A percentile compares a stretch with the other conserved stretches of the same genome.
phyloP scores from a whole-genome alignment of 2,329 filamentous ascomycete species.

The Phoma sp. region DNA sequence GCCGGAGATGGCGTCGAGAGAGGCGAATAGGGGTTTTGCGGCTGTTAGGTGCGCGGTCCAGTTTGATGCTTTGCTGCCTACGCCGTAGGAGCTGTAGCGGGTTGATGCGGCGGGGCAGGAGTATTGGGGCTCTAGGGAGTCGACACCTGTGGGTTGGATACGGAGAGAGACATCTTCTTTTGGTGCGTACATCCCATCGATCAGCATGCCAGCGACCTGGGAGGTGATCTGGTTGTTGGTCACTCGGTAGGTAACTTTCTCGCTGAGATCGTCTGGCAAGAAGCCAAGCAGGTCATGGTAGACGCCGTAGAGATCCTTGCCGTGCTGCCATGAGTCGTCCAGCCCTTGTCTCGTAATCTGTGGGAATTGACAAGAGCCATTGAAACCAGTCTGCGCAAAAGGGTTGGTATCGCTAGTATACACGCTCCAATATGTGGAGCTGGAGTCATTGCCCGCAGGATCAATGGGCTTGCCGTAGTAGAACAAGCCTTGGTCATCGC shows the following conservation, averaged over 20 bases:
- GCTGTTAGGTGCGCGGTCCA: slow-evolving; percentile 72
- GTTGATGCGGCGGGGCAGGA: slow-evolving; percentile 63
- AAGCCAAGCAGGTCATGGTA: slow-evolving; percentile 75
- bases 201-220: slow-evolving; percentile 78
- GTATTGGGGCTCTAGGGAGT: slow-evolving; percentile 79
- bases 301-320: slow-evolving; percentile 77
- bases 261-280: slow-evolving; percentile 61
- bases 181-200: slow-evolving; percentile 67
- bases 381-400: slow-evolving; percentile 70
- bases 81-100: slow-evolving; percentile 56
- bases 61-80: slow-evolving; percentile 50
- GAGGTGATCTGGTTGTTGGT: slow-evolving; percentile 85
- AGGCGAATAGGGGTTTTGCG: slow-evolving; percentile 62
- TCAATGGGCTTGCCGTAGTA: slow-evolving; percentile 69
- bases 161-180: slow-evolving; percentile 45
- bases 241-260: slow-evolving; percentile 69
- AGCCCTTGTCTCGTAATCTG: slow-evolving; percentile 78
- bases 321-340: slow-evolving; percentile 78
- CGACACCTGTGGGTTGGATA: slow-evolving; percentile 64
- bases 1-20: slow-evolving; percentile 73
- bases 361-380: slow-evolving; percentile 79
- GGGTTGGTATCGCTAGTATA: slow-evolving; percentile 71
- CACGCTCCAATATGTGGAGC: slow-evolving; percentile 70
- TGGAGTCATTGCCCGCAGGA: slow-evolving; percentile 55
- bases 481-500: slow-evolving; percentile 73